A percentile compares a stretch with the other conserved stretches of the same genome.
phyloP scores from a whole-genome alignment of 495 filamentous ascomycete genomes.

The Pyrenopolyporus hunteri region DNA sequence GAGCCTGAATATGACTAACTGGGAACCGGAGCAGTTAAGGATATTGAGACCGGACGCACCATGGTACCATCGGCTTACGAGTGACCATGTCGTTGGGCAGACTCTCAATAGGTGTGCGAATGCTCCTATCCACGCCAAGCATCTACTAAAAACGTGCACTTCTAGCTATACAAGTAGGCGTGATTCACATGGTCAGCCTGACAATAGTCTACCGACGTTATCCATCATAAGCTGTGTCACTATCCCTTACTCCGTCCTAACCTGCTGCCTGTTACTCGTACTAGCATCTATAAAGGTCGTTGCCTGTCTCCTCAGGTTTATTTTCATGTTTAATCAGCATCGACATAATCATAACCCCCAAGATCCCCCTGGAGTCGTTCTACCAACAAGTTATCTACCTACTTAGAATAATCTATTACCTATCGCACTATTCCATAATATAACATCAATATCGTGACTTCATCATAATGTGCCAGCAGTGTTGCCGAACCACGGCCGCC shows the following conservation, averaged over 20 bases:
- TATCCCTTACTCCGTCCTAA: not conserved
- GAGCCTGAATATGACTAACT: not conserved
- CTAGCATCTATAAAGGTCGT: conserved; percentile 11
- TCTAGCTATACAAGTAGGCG: conserved; percentile 2
- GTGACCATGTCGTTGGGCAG: too few relatives aligned
- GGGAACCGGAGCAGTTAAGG: too few relatives aligned
- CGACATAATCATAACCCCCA: not conserved
- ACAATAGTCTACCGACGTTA: not conserved
- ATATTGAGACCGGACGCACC: too few relatives aligned
- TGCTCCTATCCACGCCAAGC: too few relatives aligned
- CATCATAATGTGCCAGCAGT: conserved; percentile 24
- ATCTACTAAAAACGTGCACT: not conserved
- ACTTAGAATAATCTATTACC: not conserved
- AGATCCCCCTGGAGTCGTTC: too few relatives aligned
- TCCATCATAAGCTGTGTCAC: conserved; percentile 1
- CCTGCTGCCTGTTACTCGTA: conserved; percentile 18
- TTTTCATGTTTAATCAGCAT: not conserved
- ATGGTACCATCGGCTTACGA: not conserved
- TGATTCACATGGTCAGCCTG: conserved; percentile 5
- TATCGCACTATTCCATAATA: not conserved
- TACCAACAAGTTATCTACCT: too few relatives aligned
- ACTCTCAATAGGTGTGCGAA: too few relatives aligned
- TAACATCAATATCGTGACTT: conserved; percentile 1
- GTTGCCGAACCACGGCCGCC: conserved; percentile 12
- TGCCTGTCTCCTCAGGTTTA: conserved; percentile 21